Evolutionary conservation across 805 yeast species (phyloP).

Genomic region (Huiozyma naganishii): DNA sequence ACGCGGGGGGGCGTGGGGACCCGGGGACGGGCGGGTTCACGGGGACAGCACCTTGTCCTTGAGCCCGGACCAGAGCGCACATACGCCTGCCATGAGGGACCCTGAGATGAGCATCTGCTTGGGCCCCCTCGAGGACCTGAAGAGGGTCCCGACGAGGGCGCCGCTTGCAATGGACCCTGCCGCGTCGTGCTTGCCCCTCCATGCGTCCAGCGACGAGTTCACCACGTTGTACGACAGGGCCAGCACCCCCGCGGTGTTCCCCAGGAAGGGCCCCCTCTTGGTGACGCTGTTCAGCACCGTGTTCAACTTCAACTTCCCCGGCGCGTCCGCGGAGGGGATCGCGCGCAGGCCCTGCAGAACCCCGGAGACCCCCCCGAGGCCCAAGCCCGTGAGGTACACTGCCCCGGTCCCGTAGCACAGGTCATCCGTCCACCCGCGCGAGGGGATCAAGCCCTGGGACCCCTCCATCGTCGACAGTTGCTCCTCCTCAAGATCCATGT

Average conservation of each 20-base stretch:
- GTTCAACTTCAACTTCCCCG: slow-evolving; percentile 76
- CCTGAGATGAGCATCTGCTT: slow-evolving; percentile 84
- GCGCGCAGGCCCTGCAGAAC: slow-evolving; percentile 73
- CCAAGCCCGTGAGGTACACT: slow-evolving; percentile 76
- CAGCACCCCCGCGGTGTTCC: slow-evolving; percentile 90
- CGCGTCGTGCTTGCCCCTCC: slow-evolving; percentile 86
- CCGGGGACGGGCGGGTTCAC: too few species aligned
- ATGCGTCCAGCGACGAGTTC: slow-evolving; percentile 65
- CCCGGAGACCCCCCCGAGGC: slow-evolving; percentile 84
- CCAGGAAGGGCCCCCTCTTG: slow-evolving; percentile 90
- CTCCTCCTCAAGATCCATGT: slow-evolving; percentile 81
- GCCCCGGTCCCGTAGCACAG: slow-evolving; percentile 97
- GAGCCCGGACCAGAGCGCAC: slow-evolving; percentile 85
- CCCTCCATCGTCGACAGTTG: slow-evolving; percentile 69
- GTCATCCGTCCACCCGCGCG: slow-evolving; percentile 97
- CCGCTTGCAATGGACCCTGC: slow-evolving; percentile 80
- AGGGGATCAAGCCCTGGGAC: slow-evolving; percentile 80
- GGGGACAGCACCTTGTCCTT: slow-evolving; percentile 30
- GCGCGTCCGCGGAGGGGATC: slow-evolving; percentile 55
- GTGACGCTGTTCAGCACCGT: slow-evolving; percentile 87
- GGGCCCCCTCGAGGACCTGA: slow-evolving; percentile 73
- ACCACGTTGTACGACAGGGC: slow-evolving; percentile 81
- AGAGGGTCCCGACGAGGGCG: slow-evolving; percentile 83
- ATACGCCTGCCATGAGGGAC: slow-evolving; percentile 76
- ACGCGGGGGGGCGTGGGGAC: too few species aligned